Evolutionary conservation across 352 stramenopile genomes (phyloP), one percentile per base, ranked within the genome.

Genomic region (Pythium aphanidermatum): DNA sequence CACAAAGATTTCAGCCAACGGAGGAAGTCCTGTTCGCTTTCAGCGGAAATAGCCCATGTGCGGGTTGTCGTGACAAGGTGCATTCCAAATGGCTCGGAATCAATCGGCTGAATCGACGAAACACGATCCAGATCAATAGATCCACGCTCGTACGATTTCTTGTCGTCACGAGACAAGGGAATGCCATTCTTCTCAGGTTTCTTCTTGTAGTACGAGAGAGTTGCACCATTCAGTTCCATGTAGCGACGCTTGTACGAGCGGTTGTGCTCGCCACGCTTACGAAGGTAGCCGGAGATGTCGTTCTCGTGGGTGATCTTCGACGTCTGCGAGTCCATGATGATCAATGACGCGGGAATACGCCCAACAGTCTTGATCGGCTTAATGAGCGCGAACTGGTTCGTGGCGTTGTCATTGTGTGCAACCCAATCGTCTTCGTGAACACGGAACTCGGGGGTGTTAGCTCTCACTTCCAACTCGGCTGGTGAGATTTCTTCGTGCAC

Each of bases 391-490:
- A 87, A 72, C 54, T 89, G 74, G 55, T 92, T 94, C 31, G 57
- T 63, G 17, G 51, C 55, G 34, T 79, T 77, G 55, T 87, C 30
- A 31, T 82, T 83, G 55, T 94, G 82, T 17, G 82, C 82, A 20
- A 94, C 82, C 82, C 82, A 94, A 57, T 94, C 82, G 47, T 76
- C 64, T 49, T 91, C 73, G 42, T 87, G 68, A 32, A 94, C 71
- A 52, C 88, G 89, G 59, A 88, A 94, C 50, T 94, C 79, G 14
- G 82, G 82, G 17, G 82, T 94, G 51, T 94, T 92, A n/a, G 82
- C 82, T n/a, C 82, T 68, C 30, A 94, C 74, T 60, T 94, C 82
- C 16, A 94, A 60, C 48, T 91, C 81, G 0, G 73, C 66, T 0
- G 80, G 72, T n/a, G 82, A 90, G 33, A 89, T 88, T 44, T 89